Evolutionary conservation across 352 stramenopile genomes (phyloP), one percentile per base, ranked within the genome.

Genomic region (Pythium angustatum): DNA sequence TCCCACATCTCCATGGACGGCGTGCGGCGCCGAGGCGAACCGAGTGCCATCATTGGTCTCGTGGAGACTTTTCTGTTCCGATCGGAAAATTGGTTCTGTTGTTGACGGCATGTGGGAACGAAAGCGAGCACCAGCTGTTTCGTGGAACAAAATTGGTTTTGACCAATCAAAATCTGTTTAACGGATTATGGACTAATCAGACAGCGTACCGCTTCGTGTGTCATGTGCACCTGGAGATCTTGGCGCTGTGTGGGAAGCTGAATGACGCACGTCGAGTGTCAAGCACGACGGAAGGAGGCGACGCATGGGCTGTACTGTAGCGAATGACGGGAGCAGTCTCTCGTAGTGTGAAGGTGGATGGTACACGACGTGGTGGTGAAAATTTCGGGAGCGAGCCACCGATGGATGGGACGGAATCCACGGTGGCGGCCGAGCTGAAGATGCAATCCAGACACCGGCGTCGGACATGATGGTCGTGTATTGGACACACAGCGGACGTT

Each of bases 21-120:
- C 40, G 63, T 62, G 55, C 63, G 63, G 10, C 53, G 50, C 41
- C 63, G 63, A 14, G 63, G 50, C 51, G 63, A 70, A 10, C 55
- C 49, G 15, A 70, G 51, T 26, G 63, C 63, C 63, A 70, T 70
- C 63, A 70, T 70, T n/a, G n/a, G n/a, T n/a, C n/a, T n/a, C 36
- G 3, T 50, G 51, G 19, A 8, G 7, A 10, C 21, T 19, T 3
- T 19, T 5, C 5, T 19, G 3, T 45, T 45, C 38, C 22, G 38
- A 45, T 45, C 38, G n/a, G 15, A 19, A 45, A 7, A 14, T 38
- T 14, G n/a, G n/a, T 38, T 38, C 33, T 38, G 38, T 47, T 15
- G 2, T 5, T 47, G 17, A 6, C 10, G 38, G 38, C 15, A 27
- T 38, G 26, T 28, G 41, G 15, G 41, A 38, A 3, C 19, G 33